Evolutionary conservation across 2,329 filamentous ascomycete genomes (phyloP), one percentile per base, ranked within the genome.

Genomic region (Alternaria angustiovoidea): DNA sequence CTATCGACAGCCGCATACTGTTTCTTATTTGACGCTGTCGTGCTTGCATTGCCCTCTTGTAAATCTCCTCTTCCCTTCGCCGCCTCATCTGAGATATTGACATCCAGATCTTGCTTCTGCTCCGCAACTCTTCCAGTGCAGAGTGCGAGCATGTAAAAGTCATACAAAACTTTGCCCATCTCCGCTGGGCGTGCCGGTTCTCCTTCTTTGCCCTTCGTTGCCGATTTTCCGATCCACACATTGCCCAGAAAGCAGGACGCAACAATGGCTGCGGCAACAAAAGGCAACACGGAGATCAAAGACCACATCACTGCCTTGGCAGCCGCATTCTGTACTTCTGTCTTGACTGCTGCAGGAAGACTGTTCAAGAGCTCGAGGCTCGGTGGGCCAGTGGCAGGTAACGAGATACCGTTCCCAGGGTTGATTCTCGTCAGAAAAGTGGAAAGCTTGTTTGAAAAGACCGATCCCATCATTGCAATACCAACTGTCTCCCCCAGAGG

Each of bases 381-480:
- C 49, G 69, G 36, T 52, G 72, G 43, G 39, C 55, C 49, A 58
- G 61, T 57, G 63, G 54, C 44, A 30, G 54, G 60, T 71, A 77
- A 55, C n/a, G 51, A 61, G 0, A 54, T 41, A 5, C 74, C 74
- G 20, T 68, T 70, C 5, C 74, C 44, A 2, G 59, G 51, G 6
- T 54, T 39, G n/a, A 79, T 66, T 58, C 46, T 64, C 51, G 39
- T 54, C 5, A 64, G 72, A 55, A 68, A 81, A 65, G 52, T 62
- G 7, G 62, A 52, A 12, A 74, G 69, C 54, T 84, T 82, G 54
- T 91, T 91, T 70, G 90, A 89, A 74, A 91, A 91, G 1, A 91
- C 88, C 8, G 85, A 83, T 14, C 87, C 84, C 89, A 91, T 91
- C 67, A 91, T 83, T 0, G 88, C 89, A 46, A 91, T 80, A 0